Base-by-base conservation (phyloP, 169 alveolate species). In the Plasmodium blacklocki region DNA sequence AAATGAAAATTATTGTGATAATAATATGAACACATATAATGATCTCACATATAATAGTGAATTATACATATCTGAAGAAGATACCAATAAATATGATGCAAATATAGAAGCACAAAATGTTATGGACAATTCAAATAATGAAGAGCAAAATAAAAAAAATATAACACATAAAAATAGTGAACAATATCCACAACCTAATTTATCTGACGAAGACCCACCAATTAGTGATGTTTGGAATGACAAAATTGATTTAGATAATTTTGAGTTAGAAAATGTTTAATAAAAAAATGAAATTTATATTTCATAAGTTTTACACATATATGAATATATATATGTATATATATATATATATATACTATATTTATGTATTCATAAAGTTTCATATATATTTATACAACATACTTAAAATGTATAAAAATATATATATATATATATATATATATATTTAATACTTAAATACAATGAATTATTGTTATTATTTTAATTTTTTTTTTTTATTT, bases 171-270 rank as follows among this genome's bases (percentile, higher is more conserved):
- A 23, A 58, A 56, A 56, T 50, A 29, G 18, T 39, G 71, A 50
- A 47, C 39, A 80, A 26, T 39, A 80, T n/a, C 21, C 39, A 47
- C 85, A 52, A 26, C 64, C 83, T 49, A 58, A 18, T 58, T 68
- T 73, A 60, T 80, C 83, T 21, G 90, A 70, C 14, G 90, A 80
- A 15, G 90, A 80, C 21, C 66, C 73, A 47, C 83, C 68, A 68
- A 63, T 80, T 54, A 68, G 66, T 32, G 90, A 80, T 18, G 90
- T 80, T 2, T 80, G 90, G 90, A 45, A 68, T 58, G 90, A 80
- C 32, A 56, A 80, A 80, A 80, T 80, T 32, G 90, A 80, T 32
- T 29, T 80, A 43, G 90, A 80, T 0, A 80, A 26, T 62, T 68
- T 80, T 26, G 72, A 80, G 19, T 49, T 66, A 26, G 73, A 54